A percentile compares a stretch with the other conserved stretches of the same genome.
Conservation (phyloP, 1,284 basidiomycete genomes). For the Ceratobasidium sp. region DNA sequence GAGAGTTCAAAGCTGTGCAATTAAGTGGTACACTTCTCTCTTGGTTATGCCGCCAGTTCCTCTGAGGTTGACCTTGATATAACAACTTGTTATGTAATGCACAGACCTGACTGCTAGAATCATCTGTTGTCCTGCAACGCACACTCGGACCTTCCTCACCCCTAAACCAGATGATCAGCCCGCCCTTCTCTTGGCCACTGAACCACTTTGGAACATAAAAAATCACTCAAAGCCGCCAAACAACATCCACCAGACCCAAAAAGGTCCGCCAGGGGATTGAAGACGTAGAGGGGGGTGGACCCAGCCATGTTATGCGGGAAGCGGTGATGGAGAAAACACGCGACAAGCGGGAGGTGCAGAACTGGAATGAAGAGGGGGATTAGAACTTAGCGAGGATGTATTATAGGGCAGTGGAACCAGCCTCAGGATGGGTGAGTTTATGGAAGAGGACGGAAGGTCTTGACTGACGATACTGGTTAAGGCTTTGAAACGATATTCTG, state of each 20-base stretch:
- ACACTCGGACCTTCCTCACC: conserved; percentile 29
- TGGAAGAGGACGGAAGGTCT: conserved; percentile 1
- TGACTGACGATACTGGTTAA: conserved; percentile 58
- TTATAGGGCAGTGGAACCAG: conserved; percentile 72
- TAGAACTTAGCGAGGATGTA: conserved; percentile 74
- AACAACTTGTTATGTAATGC: conserved; percentile 15
- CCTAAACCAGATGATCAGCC: conserved; percentile 33
- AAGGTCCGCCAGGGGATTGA: conserved; percentile 65
- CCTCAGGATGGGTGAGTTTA: conserved; percentile 74
- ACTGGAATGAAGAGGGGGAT: conserved; percentile 75
- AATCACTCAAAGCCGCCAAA: conserved; percentile 62
- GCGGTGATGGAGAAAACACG: conserved; percentile 82
- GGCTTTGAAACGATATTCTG: conserved; percentile 75
- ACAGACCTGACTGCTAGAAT: background rate
- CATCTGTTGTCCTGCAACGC: background rate
- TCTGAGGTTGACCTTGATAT: conserved; percentile 60
- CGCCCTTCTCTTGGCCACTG: conserved; percentile 63
- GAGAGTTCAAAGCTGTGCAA: conserved; percentile 69
- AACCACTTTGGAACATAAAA: no score
- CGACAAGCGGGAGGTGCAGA: conserved; percentile 74
- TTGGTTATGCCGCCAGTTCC: conserved; percentile 66
- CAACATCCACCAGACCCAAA: conserved; percentile 66
- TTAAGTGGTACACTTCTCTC: conserved; percentile 52
- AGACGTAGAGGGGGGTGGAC: conserved; percentile 77
- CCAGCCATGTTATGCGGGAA: conserved; percentile 69